Percentiles rank a stretch among this genome's conserved stretches.
phyloP scores from a whole-genome alignment of 176 grass and related monocot genomes.

The Cenchrus fungigraminus region DNA sequence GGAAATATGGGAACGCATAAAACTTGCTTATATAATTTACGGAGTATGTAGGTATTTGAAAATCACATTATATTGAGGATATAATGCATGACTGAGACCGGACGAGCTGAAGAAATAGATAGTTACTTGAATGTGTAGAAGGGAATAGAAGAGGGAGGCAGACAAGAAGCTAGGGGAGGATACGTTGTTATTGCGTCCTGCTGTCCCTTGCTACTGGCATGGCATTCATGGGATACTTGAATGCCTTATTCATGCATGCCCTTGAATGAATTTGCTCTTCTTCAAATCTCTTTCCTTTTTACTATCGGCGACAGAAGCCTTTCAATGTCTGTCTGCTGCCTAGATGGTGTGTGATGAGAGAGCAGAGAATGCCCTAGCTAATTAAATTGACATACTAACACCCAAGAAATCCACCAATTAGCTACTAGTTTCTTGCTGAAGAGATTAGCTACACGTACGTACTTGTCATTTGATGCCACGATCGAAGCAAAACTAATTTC shows the following conservation, averaged over 20 bases:
- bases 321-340: conserved; percentile 46
- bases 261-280: conserved; percentile 54
- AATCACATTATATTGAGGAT: too few species aligned
- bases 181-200: conserved; percentile 43
- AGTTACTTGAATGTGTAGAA: conserved; percentile 5
- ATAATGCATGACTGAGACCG: too few species aligned
- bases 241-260: conserved; percentile 39
- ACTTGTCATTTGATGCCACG: too few species aligned
- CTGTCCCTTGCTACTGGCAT: conserved; percentile 36
- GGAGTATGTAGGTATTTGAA: too few species aligned
- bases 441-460: too few species aligned
- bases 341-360: not conserved
- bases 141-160: conserved; percentile 29
- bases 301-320: conserved; percentile 39
- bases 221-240: conserved; percentile 52
- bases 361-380: not conserved
- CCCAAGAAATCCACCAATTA: too few species aligned
- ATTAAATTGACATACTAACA: not conserved
- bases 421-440: too few species aligned
- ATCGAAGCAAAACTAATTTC: too few species aligned
- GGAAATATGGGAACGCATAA: not conserved
- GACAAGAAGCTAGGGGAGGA: conserved; percentile 46
- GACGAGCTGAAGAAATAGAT: too few species aligned
- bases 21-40: too few species aligned
- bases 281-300: conserved; percentile 44